A percentile compares a stretch with the other conserved stretches of the same genome.
Evolutionary conservation across 176 grass and related monocot species (phyloP).

Genomic region (Triticum turgidum): DNA sequence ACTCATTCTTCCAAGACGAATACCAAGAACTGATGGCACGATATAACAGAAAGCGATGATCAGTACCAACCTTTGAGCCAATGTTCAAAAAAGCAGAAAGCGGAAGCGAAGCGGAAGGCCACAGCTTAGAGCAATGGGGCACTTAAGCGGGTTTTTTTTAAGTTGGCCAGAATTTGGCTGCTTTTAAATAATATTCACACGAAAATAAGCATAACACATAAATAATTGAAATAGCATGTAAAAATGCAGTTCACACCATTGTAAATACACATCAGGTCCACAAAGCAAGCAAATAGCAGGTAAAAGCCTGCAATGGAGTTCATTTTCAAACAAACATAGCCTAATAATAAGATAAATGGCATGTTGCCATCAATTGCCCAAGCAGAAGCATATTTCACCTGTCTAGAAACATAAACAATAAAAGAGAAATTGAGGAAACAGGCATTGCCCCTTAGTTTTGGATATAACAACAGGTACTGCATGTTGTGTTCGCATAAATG

Average conservation of each 20-base stretch:
- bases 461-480: too few relatives aligned
- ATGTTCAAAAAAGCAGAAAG: too few relatives aligned
- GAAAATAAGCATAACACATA: background rate
- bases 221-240: background rate
- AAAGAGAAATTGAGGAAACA: too few relatives aligned
- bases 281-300: background rate
- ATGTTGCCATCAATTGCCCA: background rate
- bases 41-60: background rate
- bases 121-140: too few relatives aligned
- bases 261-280: background rate
- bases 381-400: background rate
- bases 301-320: background rate
- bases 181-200: background rate
- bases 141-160: too few relatives aligned
- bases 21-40: background rate
- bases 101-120: too few relatives aligned
- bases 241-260: background rate
- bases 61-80: background rate
- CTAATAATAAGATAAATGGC: background rate
- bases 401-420: too few relatives aligned
- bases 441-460: too few relatives aligned
- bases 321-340: background rate
- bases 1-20: background rate
- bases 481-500: too few relatives aligned
- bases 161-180: background rate